Evolutionary conservation across 305 asterid species (phyloP).

Genomic region (Andrographis paniculata): DNA sequence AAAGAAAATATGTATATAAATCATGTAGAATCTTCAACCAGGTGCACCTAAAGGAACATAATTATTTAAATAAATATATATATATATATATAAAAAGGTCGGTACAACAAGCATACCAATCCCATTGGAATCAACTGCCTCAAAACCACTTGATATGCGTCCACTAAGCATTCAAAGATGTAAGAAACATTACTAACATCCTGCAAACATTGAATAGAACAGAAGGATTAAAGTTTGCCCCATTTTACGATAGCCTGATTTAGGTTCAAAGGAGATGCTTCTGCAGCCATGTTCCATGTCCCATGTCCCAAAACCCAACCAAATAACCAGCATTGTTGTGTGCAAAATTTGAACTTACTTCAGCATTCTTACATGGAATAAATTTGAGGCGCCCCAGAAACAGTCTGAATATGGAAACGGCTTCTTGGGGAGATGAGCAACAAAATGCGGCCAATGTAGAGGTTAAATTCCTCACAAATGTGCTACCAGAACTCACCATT

Average conservation of each 20-base stretch:
- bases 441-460: slow-evolving; percentile 63
- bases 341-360: slow-evolving; percentile 46
- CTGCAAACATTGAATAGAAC: slow-evolving; percentile 31
- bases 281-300: slow-evolving; percentile 11
- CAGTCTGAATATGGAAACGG: slow-evolving; percentile 62
- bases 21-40: too few relatives aligned
- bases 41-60: too few relatives aligned
- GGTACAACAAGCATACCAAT: slow-evolving; percentile 38
- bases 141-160: slow-evolving; percentile 68
- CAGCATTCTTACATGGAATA: slow-evolving; percentile 53
- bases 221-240: slow-evolving; percentile 6
- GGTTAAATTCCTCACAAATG: slow-evolving; percentile 47
- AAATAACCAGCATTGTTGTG: slow-evolving; percentile 8
- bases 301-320: slow-evolving; percentile 15
- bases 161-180: slow-evolving; percentile 54
- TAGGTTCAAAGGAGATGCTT: slow-evolving; percentile 3
- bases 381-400: slow-evolving; percentile 50
- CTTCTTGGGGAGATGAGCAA: slow-evolving; percentile 65
- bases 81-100: slow-evolving; percentile 11
- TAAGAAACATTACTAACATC: slow-evolving; percentile 38
- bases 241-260: slow-evolving; percentile 7
- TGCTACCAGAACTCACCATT: slow-evolving; percentile 26
- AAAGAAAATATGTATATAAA: slow-evolving; percentile 10
- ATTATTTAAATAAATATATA: slow-evolving; percentile 2
- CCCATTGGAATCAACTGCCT: slow-evolving; percentile 59